These are phyloP conservation scores for Naganishia cerealis DNA, from an alignment of 1,284 basidiomycete species.

Conservation along the genomic window DNA sequence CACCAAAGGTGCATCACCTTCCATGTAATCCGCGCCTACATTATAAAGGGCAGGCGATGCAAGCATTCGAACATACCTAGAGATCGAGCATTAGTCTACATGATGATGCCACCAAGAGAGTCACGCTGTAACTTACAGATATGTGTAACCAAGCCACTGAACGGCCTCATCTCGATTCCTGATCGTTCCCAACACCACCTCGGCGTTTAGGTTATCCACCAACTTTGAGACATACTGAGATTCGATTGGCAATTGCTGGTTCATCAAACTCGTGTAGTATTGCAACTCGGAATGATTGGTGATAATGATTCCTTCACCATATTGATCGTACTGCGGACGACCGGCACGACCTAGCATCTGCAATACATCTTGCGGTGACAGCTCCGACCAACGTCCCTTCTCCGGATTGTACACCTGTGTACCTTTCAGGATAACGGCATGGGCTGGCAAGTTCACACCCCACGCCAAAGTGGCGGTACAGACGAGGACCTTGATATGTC, in stretches of 20 bases:
- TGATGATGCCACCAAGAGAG: slow-evolving; percentile 5
- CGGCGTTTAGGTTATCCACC: slow-evolving; percentile 95
- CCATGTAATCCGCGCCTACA: slow-evolving; percentile 85
- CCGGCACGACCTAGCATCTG: slow-evolving; percentile 99
- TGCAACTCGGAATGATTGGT: slow-evolving; percentile 96
- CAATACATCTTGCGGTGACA: slow-evolving; percentile 93
- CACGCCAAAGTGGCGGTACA: slow-evolving; percentile 98
- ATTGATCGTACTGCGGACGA: slow-evolving; percentile 95
- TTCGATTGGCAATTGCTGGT: slow-evolving; percentile 95
- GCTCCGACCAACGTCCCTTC: slow-evolving; percentile 94
- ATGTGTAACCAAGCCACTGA: slow-evolving; percentile 94
- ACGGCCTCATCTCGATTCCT: slow-evolving; percentile 96
- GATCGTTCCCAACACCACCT: slow-evolving; percentile 93
- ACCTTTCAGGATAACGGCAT: slow-evolving; percentile 98
- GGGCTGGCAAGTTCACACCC: slow-evolving; percentile 98
- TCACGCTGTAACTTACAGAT: slow-evolving; percentile 64
- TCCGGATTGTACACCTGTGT: slow-evolving; percentile 99
- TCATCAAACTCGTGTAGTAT: slow-evolving; percentile 90
- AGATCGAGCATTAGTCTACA: slow-evolving; percentile 12
- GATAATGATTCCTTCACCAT: slow-evolving; percentile 97
- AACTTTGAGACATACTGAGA: slow-evolving; percentile 89
- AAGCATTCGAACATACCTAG: slow-evolving; percentile 92
- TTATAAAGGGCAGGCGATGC: slow-evolving; percentile 85
- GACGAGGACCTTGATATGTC: slow-evolving; percentile 89
- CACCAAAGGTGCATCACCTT: slow-evolving; percentile 72